Evolutionary conservation across 306 rosid species (phyloP).

Genomic region (Nissolia schottii): DNA sequence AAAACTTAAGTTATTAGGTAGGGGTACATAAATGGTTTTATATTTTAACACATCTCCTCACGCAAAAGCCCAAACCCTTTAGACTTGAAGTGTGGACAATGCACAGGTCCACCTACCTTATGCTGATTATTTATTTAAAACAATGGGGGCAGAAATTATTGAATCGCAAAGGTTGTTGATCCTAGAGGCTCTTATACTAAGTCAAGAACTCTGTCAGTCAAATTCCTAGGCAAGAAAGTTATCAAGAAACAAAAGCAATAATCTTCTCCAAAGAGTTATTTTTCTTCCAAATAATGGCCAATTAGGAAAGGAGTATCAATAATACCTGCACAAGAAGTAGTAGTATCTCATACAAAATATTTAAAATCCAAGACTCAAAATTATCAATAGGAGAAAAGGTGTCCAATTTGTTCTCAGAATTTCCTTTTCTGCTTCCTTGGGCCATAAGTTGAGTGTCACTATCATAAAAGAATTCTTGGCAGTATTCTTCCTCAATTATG

Average conservation of each 20-base stretch:
- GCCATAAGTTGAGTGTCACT: constrained; percentile 59
- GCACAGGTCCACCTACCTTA: too few species aligned
- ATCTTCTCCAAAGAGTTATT: not conserved
- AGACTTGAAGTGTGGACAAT: too few species aligned
- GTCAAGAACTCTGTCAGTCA: too few species aligned
- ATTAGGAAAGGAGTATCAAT: not conserved
- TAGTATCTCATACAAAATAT: constrained; percentile 78
- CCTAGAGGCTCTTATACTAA: too few species aligned
- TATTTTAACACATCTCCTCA: too few species aligned
- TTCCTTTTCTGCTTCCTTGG: constrained; percentile 51
- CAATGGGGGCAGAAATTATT: too few species aligned
- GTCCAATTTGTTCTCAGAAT: constrained; percentile 42
- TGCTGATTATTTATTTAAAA: too few species aligned
- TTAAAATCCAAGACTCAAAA: constrained; percentile 88
- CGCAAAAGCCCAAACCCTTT: too few species aligned
- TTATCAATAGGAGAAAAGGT: constrained; percentile 59
- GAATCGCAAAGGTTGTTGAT: too few species aligned
- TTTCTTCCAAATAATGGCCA: too few species aligned
- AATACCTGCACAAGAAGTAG: constrained; percentile 97
- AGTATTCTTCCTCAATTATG: constrained; percentile 72
- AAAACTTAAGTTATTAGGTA: too few species aligned
- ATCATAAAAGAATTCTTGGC: constrained; percentile 76
- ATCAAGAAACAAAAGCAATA: not conserved
- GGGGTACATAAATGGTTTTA: too few species aligned
- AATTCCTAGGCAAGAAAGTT: constrained; percentile 1